Base-by-base conservation (phyloP, 345 rosid genomes). In the Lepidium didymum region DNA sequence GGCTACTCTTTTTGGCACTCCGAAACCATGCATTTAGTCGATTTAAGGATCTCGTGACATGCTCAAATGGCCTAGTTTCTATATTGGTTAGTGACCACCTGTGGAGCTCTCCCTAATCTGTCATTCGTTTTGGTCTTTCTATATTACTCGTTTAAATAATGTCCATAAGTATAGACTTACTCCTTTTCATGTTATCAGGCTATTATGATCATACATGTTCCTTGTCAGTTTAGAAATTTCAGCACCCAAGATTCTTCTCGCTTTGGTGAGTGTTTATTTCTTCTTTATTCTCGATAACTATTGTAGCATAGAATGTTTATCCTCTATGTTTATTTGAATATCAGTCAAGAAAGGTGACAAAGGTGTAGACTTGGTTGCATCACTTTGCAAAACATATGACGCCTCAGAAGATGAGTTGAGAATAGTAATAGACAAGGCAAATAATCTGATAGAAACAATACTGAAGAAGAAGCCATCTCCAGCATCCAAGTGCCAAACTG, bases 1-100 rank as follows among this genome's bases (percentile, higher is more conserved):
- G 99, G 99, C 50, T 91, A 72, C 81, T 91, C 72, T 89, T 94
- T 84, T 76, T 91, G 85, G 96, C 90, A 7, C 96, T 94, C 60
- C 90, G 99, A 23, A 80, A 83, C 52, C 92, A 88, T 72, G 92
- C 86, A 10, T 87, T 87, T 70, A 80, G 96, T 72, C 85, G 91
- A 40, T 86, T 86, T 76, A 90, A 87, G 78, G 97, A 94, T 78
- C 83, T 94, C 23, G 90, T 87, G 71, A 87, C 96, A 38, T 88
- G 96, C 81, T 77, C 87, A 19, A 91, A 88, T 77, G 97, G 95
- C 67, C 75, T 91, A 77, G 90, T 89, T 61, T 88, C 96, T 64
- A 73, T 94, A 72, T 77, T 91, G 99, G 97, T 91, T 64, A 83
- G 98, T 85, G 63, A 34, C 54, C 11, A 21, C 27, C 29, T 63